These are phyloP conservation scores for Aspergillus nidulans DNA, from an alignment of 495 filamentous ascomycete genomes.

Conservation along the genomic window DNA sequence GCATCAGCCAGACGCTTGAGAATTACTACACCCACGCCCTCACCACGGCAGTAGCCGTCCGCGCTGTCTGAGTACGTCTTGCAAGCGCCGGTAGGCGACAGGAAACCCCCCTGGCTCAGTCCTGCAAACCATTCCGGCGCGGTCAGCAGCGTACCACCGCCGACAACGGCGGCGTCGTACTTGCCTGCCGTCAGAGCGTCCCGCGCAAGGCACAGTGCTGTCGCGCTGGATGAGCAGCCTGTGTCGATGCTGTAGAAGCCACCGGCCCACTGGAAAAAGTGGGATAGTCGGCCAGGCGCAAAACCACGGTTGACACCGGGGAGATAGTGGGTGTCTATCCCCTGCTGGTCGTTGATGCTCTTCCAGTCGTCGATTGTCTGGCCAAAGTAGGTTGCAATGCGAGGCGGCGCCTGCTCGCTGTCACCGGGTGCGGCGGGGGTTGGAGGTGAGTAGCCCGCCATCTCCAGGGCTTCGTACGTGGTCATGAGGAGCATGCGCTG, in stretches of 20 bases:
- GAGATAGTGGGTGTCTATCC: constrained; percentile 1
- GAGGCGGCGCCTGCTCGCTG: background rate
- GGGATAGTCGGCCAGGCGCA: background rate
- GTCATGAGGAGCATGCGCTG: constrained; percentile 69
- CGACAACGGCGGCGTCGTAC: background rate
- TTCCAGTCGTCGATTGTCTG: constrained; percentile 6
- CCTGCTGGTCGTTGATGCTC: background rate
- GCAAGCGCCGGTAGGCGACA: background rate
- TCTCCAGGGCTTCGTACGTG: constrained; percentile 74
- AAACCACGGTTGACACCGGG: background rate
- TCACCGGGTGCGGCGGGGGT: background rate
- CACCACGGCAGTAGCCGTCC: constrained; percentile 5
- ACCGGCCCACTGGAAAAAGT: constrained; percentile 5
- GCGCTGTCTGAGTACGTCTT: background rate
- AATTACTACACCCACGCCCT: background rate
- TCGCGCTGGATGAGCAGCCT: constrained; percentile 2
- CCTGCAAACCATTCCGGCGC: constrained; percentile 2
- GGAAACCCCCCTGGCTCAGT: background rate
- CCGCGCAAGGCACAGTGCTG: constrained; percentile 1
- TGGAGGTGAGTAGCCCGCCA: constrained; percentile 47
- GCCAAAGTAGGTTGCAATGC: constrained; percentile 5
- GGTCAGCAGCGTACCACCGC: background rate
- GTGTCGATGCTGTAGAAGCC: constrained; percentile 4
- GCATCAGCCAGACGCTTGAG: constrained; percentile 4
- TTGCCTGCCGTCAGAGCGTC: background rate